Conservation (phyloP, 202 grass and related monocot genomes). For the Brachypodium distachyon region DNA sequence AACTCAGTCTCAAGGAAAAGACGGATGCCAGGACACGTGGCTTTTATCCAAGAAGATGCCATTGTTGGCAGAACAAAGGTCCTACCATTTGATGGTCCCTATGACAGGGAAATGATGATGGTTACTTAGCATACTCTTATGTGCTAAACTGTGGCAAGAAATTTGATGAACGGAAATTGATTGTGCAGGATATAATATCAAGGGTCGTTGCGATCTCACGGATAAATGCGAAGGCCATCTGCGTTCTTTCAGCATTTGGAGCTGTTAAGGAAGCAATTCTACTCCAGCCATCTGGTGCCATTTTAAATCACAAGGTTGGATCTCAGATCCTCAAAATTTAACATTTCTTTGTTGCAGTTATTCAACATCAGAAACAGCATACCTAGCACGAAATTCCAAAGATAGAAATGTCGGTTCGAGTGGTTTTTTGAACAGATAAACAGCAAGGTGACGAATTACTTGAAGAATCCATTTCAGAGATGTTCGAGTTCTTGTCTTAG, state of each 20-base stretch:
- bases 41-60: background rate
- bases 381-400: background rate
- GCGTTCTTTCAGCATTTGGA: conserved; percentile 37
- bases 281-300: conserved; percentile 30
- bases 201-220: conserved; percentile 27
- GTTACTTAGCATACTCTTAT: background rate
- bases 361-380: background rate
- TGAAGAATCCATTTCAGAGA: background rate
- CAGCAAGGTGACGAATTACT: background rate
- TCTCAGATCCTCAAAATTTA: conserved; percentile 3
- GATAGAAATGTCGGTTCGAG: background rate
- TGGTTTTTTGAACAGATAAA: background rate
- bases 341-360: background rate
- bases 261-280: conserved; percentile 32
- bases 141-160: background rate
- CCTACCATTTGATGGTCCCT: background rate
- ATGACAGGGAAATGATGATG: background rate
- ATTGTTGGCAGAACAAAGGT: background rate
- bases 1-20: background rate
- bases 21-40: background rate
- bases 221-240: conserved; percentile 24
- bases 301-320: conserved; percentile 40
- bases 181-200: conserved; percentile 38
- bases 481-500: background rate
- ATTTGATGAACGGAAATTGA: background rate